These are phyloP conservation scores for Protomyces inouyei DNA, from an alignment of 1,139 yeast species.

Conservation along the genomic window DNA sequence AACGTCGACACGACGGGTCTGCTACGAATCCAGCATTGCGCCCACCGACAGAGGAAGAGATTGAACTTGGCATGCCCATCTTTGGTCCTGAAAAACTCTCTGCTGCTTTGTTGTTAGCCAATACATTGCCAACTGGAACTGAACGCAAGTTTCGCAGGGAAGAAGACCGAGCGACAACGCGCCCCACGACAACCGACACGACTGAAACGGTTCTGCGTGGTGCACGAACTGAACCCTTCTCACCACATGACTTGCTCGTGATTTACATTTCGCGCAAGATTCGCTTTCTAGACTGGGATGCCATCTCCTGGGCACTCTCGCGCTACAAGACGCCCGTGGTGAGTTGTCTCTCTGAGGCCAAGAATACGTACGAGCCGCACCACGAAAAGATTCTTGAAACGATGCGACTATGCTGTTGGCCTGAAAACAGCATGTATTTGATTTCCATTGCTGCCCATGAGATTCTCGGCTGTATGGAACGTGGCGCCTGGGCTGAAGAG, in stretches of 20 bases:
- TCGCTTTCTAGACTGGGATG: constrained; percentile 23
- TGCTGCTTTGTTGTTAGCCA: not conserved
- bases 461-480: constrained; percentile 12
- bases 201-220: not conserved
- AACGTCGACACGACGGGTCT: not conserved
- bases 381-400: constrained; percentile 20
- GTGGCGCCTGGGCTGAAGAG: constrained; percentile 22
- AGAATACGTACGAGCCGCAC: constrained; percentile 8
- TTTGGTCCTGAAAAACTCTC: not conserved
- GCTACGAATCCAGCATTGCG: not conserved
- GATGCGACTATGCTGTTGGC: constrained; percentile 20
- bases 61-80: not conserved
- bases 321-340: constrained; percentile 24
- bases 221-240: constrained; percentile 15
- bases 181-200: not conserved
- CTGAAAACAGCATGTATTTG: constrained; percentile 23
- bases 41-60: not conserved
- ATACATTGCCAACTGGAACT: not conserved
- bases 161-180: not conserved
- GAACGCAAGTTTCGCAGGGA: not conserved
- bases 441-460: constrained; percentile 13
- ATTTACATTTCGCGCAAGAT: constrained; percentile 20
- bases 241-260: constrained; percentile 13
- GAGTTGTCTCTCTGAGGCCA: constrained; percentile 9
- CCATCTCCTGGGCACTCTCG: constrained; percentile 20